phyloP scores from a whole-genome alignment of 371 early-diverging fungal genomes.

The Mortierella sp. region DNA sequence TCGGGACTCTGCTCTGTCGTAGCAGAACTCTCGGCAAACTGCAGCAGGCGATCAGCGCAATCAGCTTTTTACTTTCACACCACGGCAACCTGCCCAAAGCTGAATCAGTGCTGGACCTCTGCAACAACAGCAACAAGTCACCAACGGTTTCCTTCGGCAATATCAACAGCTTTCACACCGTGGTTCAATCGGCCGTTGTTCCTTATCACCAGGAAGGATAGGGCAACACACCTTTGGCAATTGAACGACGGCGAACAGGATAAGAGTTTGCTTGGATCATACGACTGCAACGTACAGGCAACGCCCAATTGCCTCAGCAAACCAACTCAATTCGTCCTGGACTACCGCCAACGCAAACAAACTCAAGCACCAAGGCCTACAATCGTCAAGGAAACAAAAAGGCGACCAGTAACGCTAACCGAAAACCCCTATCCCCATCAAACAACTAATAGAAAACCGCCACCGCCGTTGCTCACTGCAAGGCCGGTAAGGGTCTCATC shows the following conservation, averaged over 20 bases:
- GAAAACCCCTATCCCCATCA: neutral
- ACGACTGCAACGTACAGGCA: neutral
- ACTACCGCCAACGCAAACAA: neutral
- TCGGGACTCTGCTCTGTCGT: neutral
- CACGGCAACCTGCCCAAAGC: neutral
- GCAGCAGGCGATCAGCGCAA: neutral
- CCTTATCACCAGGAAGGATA: neutral
- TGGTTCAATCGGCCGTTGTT: neutral
- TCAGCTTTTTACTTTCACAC: neutral
- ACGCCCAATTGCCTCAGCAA: neutral
- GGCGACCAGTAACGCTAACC: neutral
- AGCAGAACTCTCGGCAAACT: neutral
- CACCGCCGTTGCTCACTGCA: constrained; percentile 99
- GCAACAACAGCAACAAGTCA: neutral
- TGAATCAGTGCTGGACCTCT: neutral
- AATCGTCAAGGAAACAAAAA: neutral
- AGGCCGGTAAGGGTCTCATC: constrained; percentile 97
- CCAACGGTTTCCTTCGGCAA: neutral
- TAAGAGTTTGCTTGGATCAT: neutral
- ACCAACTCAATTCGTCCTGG: neutral
- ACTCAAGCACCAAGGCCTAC: neutral
- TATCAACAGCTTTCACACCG: neutral
- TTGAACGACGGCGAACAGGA: neutral
- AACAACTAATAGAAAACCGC: constrained; percentile 48
- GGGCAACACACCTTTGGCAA: neutral